Evolutionary conservation across 352 stramenopile species (phyloP), one percentile per base, ranked within the genome.

Genomic region (Phytophthora cactorum): DNA sequence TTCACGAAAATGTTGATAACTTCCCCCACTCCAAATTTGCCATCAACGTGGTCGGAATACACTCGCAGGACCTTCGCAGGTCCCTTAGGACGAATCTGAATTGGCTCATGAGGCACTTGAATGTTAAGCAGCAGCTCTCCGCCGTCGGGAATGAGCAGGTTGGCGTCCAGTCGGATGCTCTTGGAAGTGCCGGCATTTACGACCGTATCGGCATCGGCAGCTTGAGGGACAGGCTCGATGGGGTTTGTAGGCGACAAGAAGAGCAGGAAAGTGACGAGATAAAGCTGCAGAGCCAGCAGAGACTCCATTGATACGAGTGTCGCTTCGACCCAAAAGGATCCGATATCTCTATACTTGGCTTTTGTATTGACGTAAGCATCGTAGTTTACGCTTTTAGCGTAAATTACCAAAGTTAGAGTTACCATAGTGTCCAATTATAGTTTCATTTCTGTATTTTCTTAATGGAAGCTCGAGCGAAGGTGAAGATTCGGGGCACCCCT

Each of bases 141-240:
- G 2, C 82, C 86, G 54, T 92, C 86, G 0, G 84, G 84, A 27
- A 95, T 93, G 49, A 81, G 66, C 5, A 95, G 57, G 38, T 92
- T 92, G 9, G 86, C 84, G 25, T 91, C 79, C 28, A 94, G 51
- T 9, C 78, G 84, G 25, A 94, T 66, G 29, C 82, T 71, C 75
- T 79, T 87, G 47, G 55, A 71, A 2, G 78, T 65, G 49, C 82
- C 65, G 32, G 64, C 57, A 39, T 90, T 82, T 15, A 90, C 77
- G 17, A 83, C 53, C 0, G 74, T 78, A 56, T 86, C 36, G 10
- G 81, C 75, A 69, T 90, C 82, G 0, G 72, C 57, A 34, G 84
- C 80, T 59, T 78, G 84, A 1, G 84, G 77, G 25, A 88, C 47
- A 0, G 78, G 72, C 60, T 92, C 80, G 5, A 77, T 74, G 27